Evolutionary conservation across 495 filamentous ascomycete species (phyloP), one percentile per base, ranked within the genome.

Genomic region (Hypoxylon lienhwacheense): DNA sequence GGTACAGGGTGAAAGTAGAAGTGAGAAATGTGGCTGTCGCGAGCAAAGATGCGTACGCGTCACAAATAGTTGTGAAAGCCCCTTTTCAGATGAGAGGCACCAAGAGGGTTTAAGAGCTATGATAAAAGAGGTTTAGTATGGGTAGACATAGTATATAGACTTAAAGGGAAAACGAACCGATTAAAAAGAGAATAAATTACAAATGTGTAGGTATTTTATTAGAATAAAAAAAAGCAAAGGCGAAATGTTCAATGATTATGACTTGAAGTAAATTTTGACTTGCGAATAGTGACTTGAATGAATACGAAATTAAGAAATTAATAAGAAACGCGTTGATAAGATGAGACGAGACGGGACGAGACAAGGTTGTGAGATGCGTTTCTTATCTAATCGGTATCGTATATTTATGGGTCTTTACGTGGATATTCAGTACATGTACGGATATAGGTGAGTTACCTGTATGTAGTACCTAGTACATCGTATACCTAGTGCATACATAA

Each of bases 291-390:
- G n/a, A n/a, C n/a, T n/a, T n/a, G n/a, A n/a, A n/a, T n/a, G n/a
- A n/a, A n/a, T n/a, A n/a, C n/a, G n/a, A n/a, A n/a, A n/a, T n/a
- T n/a, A n/a, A n/a, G n/a, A n/a, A n/a, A n/a, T 45, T 59, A 6
- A 15, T 41, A 41, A 48, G 49, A 49, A 49, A 59, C 55, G 55
- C 55, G 55, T 54, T 14, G 15, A 59, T 54, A 50, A 59, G 49
- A 48, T 42, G 55, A 53, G 33, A 21, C 42, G 22, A 42, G 39
- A 35, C 39, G 45, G 47, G 40, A 39, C 19, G 40, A 40, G 12
- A 39, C 33, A 24, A 46, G 26, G 35, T 34, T n/a, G n/a, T n/a
- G n/a, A n/a, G 20, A 22, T 45, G 10, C 12, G 33, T 41, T 34
- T 21, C 32, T 57, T 57, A 57, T 57, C 54, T 57, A 51, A 57